phyloP scores from a whole-genome alignment of 768 basidiomycete species.

The Punctularia strigosozonata region DNA sequence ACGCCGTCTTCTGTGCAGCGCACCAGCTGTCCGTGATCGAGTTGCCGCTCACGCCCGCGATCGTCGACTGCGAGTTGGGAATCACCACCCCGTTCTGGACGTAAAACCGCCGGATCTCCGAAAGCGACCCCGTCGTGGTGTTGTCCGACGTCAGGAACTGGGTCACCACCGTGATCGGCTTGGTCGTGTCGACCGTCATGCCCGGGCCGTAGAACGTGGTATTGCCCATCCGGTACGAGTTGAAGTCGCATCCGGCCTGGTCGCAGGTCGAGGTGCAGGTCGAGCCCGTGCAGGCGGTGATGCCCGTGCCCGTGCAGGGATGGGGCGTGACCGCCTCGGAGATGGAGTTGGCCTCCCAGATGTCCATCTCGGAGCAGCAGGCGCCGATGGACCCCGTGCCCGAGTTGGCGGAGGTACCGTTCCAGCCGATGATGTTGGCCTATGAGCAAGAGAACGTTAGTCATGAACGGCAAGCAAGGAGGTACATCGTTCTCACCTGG shows the following conservation, averaged over 20 bases:
- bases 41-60: constrained; percentile 25
- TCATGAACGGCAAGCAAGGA: constrained; percentile 9
- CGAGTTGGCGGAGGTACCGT: constrained; percentile 14
- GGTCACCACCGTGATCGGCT: constrained; percentile 38
- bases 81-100: constrained; percentile 36
- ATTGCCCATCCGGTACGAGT: constrained; percentile 44
- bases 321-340: constrained; percentile 18
- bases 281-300: constrained; percentile 29
- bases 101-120: constrained; percentile 43
- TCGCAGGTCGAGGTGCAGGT: constrained; percentile 42
- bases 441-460: constrained; percentile 10
- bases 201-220: constrained; percentile 32
- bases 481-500: constrained; percentile 20
- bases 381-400: constrained; percentile 17
- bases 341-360: constrained; percentile 22
- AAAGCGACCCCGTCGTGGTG: too few species aligned
- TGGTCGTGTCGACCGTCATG: constrained; percentile 35
- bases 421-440: constrained; percentile 19
- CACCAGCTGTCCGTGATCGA: constrained; percentile 46
- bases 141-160: too few species aligned
- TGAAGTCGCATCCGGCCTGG: too few species aligned
- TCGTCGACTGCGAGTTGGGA: constrained; percentile 29
- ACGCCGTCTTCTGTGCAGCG: constrained; percentile 27
- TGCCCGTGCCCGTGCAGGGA: constrained; percentile 21
- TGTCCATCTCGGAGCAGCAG: constrained; percentile 23